These are phyloP conservation scores for Fusarium gaditjirri DNA, from an alignment of 2,329 filamentous ascomycete genomes.

Conservation along the genomic window DNA sequence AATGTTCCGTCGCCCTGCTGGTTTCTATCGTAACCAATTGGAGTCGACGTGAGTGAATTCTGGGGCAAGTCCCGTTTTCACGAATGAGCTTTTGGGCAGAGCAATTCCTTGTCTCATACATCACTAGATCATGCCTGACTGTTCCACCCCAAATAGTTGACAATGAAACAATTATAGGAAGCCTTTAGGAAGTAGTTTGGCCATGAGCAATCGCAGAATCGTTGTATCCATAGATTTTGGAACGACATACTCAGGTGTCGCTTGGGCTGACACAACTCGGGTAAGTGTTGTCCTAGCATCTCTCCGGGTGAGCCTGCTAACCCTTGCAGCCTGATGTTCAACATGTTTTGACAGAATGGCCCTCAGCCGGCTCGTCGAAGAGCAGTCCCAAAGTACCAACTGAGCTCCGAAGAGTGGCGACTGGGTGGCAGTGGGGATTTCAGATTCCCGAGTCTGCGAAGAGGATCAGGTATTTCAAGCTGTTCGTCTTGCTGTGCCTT, in stretches of 20 bases:
- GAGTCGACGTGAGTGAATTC: constrained; percentile 22
- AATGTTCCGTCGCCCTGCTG: constrained; percentile 31
- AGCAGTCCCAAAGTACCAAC: constrained; percentile 61
- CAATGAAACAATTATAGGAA: constrained; percentile 35
- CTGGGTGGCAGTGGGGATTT: constrained; percentile 61
- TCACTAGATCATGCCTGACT: constrained; percentile 26
- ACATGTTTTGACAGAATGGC: constrained; percentile 58
- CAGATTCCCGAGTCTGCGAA: constrained; percentile 56
- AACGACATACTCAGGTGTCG: constrained; percentile 66
- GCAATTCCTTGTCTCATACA: constrained; percentile 17
- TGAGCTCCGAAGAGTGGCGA: constrained; percentile 55
- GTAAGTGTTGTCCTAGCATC: constrained; percentile 42
- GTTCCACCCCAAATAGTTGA: constrained; percentile 33
- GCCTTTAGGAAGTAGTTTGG: constrained; percentile 26
- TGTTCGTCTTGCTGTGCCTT: constrained; percentile 50
- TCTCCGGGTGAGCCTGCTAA: constrained; percentile 36
- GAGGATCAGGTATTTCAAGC: constrained; percentile 59
- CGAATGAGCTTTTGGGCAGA: constrained; percentile 23
- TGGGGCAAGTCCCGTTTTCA: constrained; percentile 30
- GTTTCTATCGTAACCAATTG: constrained; percentile 24
- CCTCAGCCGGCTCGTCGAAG: constrained; percentile 48
- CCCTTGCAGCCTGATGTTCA: constrained; percentile 51
- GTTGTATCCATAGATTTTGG: constrained; percentile 67
- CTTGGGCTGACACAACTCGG: constrained; percentile 59
- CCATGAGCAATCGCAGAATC: constrained; percentile 54